Evolutionary conservation across 768 basidiomycete species (phyloP).

Genomic region (Mycena leptocephala): DNA sequence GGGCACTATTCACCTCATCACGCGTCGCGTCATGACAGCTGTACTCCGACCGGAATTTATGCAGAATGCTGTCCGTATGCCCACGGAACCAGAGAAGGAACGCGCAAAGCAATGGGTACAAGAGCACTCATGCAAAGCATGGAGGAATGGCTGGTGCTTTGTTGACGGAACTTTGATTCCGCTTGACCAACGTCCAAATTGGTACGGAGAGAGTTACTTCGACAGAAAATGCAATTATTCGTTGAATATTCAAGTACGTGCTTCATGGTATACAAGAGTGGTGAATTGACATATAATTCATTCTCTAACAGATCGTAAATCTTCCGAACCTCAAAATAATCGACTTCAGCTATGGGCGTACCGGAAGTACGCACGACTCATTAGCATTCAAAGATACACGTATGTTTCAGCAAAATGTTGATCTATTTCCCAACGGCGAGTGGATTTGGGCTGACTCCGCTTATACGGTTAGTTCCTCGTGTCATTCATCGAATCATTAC

Average conservation of each 20-base stretch:
- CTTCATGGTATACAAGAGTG: neutral
- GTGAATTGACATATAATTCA: neutral
- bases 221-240: conserved; percentile 58
- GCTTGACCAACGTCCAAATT: conserved; percentile 46
- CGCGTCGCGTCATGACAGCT: conserved; percentile 46
- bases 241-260: conserved; percentile 52
- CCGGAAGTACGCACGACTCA: too few relatives aligned
- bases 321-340: neutral
- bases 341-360: too few relatives aligned
- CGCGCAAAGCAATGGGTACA: conserved; percentile 56
- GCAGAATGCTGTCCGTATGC: conserved; percentile 43
- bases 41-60: conserved; percentile 44
- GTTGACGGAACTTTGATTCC: too few relatives aligned
- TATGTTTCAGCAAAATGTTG: neutral
- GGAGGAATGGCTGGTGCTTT: conserved; percentile 53
- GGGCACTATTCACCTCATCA: conserved; percentile 46
- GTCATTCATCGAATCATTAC: too few relatives aligned
- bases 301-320: neutral
- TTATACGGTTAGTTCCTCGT: neutral
- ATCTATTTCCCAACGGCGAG: neutral
- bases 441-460: neutral
- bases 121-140: conserved; percentile 47
- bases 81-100: conserved; percentile 52
- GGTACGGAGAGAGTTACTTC: conserved; percentile 55
- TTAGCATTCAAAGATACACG: too few relatives aligned